Percentiles rank a stretch among this genome's conserved stretches.
Evolutionary conservation across 192 early-diverging fungal genomes (phyloP).

Genomic region (Mortierella antarctica): DNA sequence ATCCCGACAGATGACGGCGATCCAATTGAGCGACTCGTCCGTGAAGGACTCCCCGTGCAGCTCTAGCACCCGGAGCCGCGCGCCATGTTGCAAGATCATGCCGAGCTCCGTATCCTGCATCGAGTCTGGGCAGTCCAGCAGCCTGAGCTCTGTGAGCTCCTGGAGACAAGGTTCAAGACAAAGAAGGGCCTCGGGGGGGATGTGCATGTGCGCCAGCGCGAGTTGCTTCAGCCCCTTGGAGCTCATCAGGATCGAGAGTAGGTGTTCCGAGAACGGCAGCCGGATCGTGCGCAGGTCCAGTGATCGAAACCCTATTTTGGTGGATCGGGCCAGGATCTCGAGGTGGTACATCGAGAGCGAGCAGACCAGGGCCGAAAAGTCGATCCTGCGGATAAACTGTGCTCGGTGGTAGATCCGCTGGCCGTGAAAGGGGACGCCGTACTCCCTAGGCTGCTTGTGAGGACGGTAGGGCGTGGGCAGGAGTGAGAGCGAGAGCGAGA

Average conservation of each 20-base stretch:
- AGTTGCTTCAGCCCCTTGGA: constrained; percentile 18
- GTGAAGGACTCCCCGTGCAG: constrained; percentile 40
- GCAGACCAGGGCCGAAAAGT: constrained; percentile 13
- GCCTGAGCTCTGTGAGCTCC: constrained; percentile 11
- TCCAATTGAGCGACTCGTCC: constrained; percentile 30
- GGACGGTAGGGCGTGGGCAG: constrained; percentile 32
- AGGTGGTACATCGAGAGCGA: constrained; percentile 21
- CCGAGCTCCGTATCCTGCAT: constrained; percentile 22
- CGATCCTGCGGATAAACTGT: constrained; percentile 39
- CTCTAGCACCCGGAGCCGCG: constrained; percentile 26
- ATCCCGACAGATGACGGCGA: constrained; percentile 21
- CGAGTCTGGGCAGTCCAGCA: constrained; percentile 23
- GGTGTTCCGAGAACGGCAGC: constrained; percentile 30
- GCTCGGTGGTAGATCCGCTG: constrained; percentile 40
- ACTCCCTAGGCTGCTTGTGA: constrained; percentile 16
- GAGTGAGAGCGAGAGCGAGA: neutral
- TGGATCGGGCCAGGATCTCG: constrained; percentile 47
- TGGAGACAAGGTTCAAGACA: constrained; percentile 30
- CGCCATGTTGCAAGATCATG: constrained; percentile 7
- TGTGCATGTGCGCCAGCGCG: constrained; percentile 5
- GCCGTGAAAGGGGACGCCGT: constrained; percentile 47
- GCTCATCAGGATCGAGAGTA: constrained; percentile 32
- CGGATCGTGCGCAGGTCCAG: constrained; percentile 26
- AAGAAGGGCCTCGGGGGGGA: constrained; percentile 12
- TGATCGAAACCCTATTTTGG: constrained; percentile 30